These are phyloP conservation scores for Colletotrichum sp. DNA, from an alignment of 2,329 filamentous ascomycete genomes.

Conservation along the genomic window DNA sequence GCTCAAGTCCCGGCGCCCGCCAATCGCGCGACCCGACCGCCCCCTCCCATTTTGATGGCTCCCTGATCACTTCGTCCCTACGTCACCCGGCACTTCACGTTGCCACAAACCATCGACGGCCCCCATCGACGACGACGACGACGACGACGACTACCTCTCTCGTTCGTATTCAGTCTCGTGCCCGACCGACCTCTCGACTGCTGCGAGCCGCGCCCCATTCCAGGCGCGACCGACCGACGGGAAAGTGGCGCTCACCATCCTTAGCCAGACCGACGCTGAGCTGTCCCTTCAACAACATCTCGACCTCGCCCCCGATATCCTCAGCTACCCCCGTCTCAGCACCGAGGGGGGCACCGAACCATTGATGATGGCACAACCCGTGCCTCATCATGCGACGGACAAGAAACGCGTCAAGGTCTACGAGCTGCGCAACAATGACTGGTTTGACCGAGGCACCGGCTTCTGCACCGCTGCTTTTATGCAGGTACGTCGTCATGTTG, in stretches of 20 bases:
- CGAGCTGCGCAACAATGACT: conserved; percentile 97
- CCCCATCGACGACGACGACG: background rate
- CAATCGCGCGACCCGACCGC: conserved; percentile 22
- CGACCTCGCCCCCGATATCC: conserved; percentile 57
- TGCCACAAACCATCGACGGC: conserved; percentile 11
- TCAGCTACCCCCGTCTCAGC: conserved; percentile 50
- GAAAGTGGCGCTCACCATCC: conserved; percentile 61
- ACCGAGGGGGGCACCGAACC: conserved; percentile 61
- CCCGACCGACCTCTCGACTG: conserved; percentile 12
- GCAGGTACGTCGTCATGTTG: conserved; percentile 64
- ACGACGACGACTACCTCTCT: background rate
- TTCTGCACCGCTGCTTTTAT: conserved; percentile 84
- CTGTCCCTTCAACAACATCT: conserved; percentile 66
- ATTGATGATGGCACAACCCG: conserved; percentile 73
- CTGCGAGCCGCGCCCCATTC: conserved; percentile 18
- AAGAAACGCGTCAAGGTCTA: conserved; percentile 95
- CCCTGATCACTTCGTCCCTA: conserved; percentile 18
- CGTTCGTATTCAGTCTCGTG: background rate
- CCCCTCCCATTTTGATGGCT: conserved; percentile 24
- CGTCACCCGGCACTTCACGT: conserved; percentile 19
- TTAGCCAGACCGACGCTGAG: conserved; percentile 58
- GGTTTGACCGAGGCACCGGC: conserved; percentile 96
- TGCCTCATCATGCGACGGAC: conserved; percentile 71
- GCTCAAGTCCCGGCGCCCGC: conserved; percentile 16
- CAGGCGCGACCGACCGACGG: conserved; percentile 20